Evolutionary conservation across 2,329 filamentous ascomycete species (phyloP), one percentile per base, ranked within the genome.

Genomic region (Cordyceps farinosa): DNA sequence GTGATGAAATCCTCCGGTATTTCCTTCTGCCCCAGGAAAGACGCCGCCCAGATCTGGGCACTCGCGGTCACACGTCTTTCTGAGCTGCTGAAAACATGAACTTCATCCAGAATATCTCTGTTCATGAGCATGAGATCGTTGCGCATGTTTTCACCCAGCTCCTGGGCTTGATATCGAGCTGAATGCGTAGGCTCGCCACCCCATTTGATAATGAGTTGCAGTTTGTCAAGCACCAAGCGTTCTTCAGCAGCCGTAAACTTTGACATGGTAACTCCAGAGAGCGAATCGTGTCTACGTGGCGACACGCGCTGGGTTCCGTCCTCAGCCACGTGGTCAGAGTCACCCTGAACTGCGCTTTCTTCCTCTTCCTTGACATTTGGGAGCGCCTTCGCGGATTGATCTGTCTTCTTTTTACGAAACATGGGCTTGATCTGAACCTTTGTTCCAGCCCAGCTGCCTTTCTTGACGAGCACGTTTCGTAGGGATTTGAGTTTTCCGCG

Each of bases 381-480:
- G 38, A 75, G 67, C 64, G 80, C 79, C 13, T 76, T 72, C 4
- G 72, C 56, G 64, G 79, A 73, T 67, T 88, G 85, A 57, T 90
- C 85, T 3, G 87, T 84, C 71, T 87, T 91, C 71, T 92, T 88
- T 78, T 94, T 97, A 58, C 93, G 88, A 76, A 99, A 99, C 92
- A 99, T 97, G 10, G 95, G 95, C 76, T 99, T 99, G 74, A 99
- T 98, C 76, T 99, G 95, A 2, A 99, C 92, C 75, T 99, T 99
- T 1, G 95, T 99, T 0, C 95, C 95, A 4, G 92, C 89, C 90
- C 94, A 97, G 27, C 87, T 88, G 1, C 93, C 92, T 75, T 99
- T 99, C 77, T 95, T 96, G 48, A 91, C 87, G 7, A 99, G 79
- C 6, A 96, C 94, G 66, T 94, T 94, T 64, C 90, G 89, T 56